Base-by-base conservation (phyloP, 805 yeast genomes). In the Maudiozyma serrabonitensis region DNA sequence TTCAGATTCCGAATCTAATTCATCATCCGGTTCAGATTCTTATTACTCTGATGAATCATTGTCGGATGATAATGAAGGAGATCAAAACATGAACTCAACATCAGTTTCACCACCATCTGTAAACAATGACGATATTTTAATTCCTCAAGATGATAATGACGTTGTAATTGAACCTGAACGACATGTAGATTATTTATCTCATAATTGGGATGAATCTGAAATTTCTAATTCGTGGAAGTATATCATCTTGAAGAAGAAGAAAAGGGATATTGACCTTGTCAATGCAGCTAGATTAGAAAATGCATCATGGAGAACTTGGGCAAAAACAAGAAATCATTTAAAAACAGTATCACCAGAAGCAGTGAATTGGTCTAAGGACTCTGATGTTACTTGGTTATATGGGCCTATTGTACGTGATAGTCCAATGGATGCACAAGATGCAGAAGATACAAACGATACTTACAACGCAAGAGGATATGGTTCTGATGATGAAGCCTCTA, bases 261-360 rank as follows among this genome's bases (percentile, higher is more conserved):
- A 63, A 54, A 60, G 61, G 34, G 64, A 61, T 39, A 56, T 59
- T 53, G 91, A 87, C 61, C 84, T 87, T 52, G 95, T 96, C 39
- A 81, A 80, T 71, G 80, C 80, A 56, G 95, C 86, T 3, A 70
- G 95, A 51, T 70, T 86, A 47, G 95, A 86, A 63, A 86, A 86
- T 62, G 98, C 98, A 1, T 80, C 91, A 48, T 91, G 99, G 99
- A 78, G 99, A 66, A 93, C 97, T 4, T 93, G 98, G 99, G 89
- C 95, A 12, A 95, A 93, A 68, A 83, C 93, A 38, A 81, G 89
- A 62, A 79, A 82, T 56, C 79, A 85, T 50, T 70, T 84, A 47
- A 72, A 73, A 54, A 93, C 99, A 0, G 87, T 91, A 6, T 80
- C 90, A 18, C 99, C 99, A 1, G 95, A 88, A 60, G 77, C 79